Percentiles rank a stretch among this genome's conserved stretches.
Conservation (phyloP, 345 rosid species). For the Arabidopsis arenosa region DNA sequence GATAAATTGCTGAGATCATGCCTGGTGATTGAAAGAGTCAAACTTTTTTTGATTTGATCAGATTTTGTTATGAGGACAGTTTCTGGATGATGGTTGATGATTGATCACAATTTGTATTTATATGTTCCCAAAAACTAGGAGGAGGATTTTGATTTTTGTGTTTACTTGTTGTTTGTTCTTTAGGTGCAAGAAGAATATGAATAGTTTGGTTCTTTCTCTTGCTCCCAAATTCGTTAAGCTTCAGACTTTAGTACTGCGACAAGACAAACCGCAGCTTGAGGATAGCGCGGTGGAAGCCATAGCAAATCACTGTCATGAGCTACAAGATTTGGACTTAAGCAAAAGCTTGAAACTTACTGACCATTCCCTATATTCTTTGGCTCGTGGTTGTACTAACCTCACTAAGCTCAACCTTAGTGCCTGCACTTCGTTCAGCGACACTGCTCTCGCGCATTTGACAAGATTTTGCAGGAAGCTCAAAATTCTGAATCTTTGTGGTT, state of each 20-base stretch:
- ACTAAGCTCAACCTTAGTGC: slow-evolving; percentile 91
- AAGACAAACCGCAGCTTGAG: slow-evolving; percentile 88
- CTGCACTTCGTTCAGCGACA: slow-evolving; percentile 75
- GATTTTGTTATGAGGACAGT: neutral
- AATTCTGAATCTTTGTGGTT: slow-evolving; percentile 90
- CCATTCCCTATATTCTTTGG: slow-evolving; percentile 65
- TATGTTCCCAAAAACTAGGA: slow-evolving; percentile 1
- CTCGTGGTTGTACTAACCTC: slow-evolving; percentile 84
- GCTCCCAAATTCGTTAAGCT: slow-evolving; percentile 78
- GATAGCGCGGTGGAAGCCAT: slow-evolving; percentile 79
- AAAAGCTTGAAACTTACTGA: slow-evolving; percentile 92
- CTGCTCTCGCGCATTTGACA: slow-evolving; percentile 63
- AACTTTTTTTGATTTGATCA: neutral
- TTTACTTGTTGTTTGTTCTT: slow-evolving; percentile 28
- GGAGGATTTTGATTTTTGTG: slow-evolving; percentile 3
- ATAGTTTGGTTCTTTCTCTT: slow-evolving; percentile 78
- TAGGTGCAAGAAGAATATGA: slow-evolving; percentile 90
- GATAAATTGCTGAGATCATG: slow-evolving; percentile 15
- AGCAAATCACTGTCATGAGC: slow-evolving; percentile 73
- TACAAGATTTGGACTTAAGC: slow-evolving; percentile 90
- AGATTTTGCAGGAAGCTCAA: slow-evolving; percentile 65
- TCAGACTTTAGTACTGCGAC: slow-evolving; percentile 75
- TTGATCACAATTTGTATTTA: neutral
- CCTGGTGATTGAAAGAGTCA: neutral
- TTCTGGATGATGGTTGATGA: slow-evolving; percentile 29